A percentile compares a stretch with the other conserved stretches of the same genome.
Conservation (phyloP, 371 early-diverging fungal species). For the Furculomyces boomerangus region DNA sequence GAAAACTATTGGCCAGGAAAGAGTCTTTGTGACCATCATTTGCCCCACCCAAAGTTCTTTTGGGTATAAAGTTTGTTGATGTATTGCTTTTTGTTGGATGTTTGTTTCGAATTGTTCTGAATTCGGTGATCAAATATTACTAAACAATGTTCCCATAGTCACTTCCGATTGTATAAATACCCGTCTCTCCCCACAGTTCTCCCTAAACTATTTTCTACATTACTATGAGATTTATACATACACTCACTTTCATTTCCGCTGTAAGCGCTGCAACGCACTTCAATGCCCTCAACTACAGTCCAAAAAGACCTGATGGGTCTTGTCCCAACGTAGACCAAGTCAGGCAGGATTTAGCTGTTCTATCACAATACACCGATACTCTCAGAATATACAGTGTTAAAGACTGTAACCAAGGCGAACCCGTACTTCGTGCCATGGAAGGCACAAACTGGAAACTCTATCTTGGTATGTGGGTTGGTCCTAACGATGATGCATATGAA, state of each 20-base stretch:
- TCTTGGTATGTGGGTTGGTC: conserved; percentile 41
- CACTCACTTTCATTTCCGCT: conserved; percentile 5
- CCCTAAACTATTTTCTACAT: too few relatives aligned
- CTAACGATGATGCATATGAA: conserved; percentile 26
- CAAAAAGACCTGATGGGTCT: conserved; percentile 22
- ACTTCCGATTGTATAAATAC: too few relatives aligned
- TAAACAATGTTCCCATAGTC: too few relatives aligned
- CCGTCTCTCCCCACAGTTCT: too few relatives aligned
- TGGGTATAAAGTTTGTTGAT: too few relatives aligned
- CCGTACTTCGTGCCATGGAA: conserved; percentile 37
- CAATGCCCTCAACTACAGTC: conserved; percentile 36
- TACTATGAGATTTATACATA: too few relatives aligned
- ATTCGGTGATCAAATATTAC: too few relatives aligned
- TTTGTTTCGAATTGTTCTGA: too few relatives aligned
- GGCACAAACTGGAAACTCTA: conserved; percentile 31
- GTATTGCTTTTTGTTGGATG: too few relatives aligned
- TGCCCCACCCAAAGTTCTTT: too few relatives aligned
- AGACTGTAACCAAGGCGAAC: conserved; percentile 35
- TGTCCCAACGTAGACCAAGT: conserved; percentile 32
- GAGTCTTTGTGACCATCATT: too few relatives aligned
- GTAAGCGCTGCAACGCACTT: conserved; percentile 15
- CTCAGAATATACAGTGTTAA: conserved; percentile 32
- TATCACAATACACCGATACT: conserved; percentile 29
- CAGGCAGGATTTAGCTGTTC: conserved; percentile 25
- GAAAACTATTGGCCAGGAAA: too few relatives aligned